A percentile compares a stretch with the other conserved stretches of the same genome.
Evolutionary conservation across 2,329 filamentous ascomycete genomes (phyloP).

Genomic region (Aspergillus fijiensis): DNA sequence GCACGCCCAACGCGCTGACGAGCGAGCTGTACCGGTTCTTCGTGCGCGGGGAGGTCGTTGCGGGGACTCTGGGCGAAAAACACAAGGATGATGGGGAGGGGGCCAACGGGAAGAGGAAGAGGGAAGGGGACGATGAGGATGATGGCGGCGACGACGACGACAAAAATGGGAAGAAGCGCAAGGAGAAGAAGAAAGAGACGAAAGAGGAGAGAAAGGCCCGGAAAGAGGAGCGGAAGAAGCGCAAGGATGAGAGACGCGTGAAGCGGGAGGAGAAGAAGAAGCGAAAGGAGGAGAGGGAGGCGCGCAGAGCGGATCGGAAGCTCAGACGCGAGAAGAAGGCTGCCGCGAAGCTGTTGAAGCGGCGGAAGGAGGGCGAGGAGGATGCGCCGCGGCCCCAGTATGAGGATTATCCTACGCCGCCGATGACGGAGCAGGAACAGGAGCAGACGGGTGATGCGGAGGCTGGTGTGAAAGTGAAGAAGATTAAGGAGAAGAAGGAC

Average conservation of each 20-base stretch:
- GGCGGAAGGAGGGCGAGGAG: conserved; percentile 20
- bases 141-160: too few relatives aligned
- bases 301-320: conserved; percentile 27
- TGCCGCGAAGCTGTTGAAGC: conserved; percentile 11
- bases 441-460: conserved; percentile 4
- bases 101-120: conserved; percentile 2
- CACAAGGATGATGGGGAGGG: conserved; percentile 7
- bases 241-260: conserved; percentile 16
- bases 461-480: conserved; percentile 14
- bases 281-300: conserved; percentile 28
- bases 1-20: conserved; percentile 42
- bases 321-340: conserved; percentile 20
- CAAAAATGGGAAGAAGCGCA: conserved; percentile 2
- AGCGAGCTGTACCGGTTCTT: conserved; percentile 76
- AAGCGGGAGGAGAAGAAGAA: conserved; percentile 20
- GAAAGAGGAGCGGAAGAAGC: conserved; percentile 17
- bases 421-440: conserved; percentile 26
- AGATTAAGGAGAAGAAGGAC: conserved; percentile 26
- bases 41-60: conserved; percentile 74
- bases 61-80: conserved; percentile 58
- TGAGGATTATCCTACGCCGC: conserved; percentile 35
- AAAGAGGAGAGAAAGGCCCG: conserved; percentile 32
- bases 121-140: too few relatives aligned
- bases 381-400: conserved; percentile 20
- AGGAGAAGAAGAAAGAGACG: conserved; percentile 28